A percentile compares a stretch with the other conserved stretches of the same genome.
These are phyloP conservation scores for Mikania micrantha DNA, from an alignment of 129 eudicot species.

Conservation along the genomic window DNA sequence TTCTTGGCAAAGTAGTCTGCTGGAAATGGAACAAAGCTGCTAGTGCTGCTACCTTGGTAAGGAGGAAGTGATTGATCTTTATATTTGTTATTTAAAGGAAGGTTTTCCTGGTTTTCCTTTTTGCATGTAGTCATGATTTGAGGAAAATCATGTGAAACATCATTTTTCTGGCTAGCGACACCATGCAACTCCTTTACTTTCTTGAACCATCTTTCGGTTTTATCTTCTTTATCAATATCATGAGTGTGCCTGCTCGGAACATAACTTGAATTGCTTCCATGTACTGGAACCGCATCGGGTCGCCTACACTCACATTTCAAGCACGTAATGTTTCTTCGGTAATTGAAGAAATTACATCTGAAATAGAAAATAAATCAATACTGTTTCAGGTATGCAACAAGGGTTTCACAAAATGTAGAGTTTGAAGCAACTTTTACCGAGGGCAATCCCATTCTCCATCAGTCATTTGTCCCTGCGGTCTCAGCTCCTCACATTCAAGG, in stretches of 20 bases:
- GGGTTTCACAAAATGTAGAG: not conserved
- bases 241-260: slow-evolving; percentile 8
- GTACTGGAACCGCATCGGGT: slow-evolving; percentile 30
- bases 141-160: slow-evolving; percentile 48
- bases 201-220: slow-evolving; percentile 65
- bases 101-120: slow-evolving; percentile 56
- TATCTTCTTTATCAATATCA: slow-evolving; percentile 36
- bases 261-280: slow-evolving; percentile 21
- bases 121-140: slow-evolving; percentile 58
- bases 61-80: slow-evolving; percentile 57
- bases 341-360: slow-evolving; percentile 75
- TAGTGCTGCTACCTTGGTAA: slow-evolving; percentile 27
- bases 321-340: slow-evolving; percentile 55
- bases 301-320: slow-evolving; percentile 68
- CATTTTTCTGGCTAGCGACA: slow-evolving; percentile 28
- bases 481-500: slow-evolving; percentile 70
- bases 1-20: slow-evolving; percentile 67
- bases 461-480: slow-evolving; percentile 55
- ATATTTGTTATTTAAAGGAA: slow-evolving; percentile 45
- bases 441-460: slow-evolving; percentile 95
- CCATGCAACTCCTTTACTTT: slow-evolving; percentile 56
- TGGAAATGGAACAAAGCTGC: slow-evolving; percentile 64
- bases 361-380: slow-evolving; percentile 1
- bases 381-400: not conserved
- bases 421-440: slow-evolving; percentile 44